Percentiles rank a stretch among this genome's conserved stretches.
Evolutionary conservation across 1,284 basidiomycete species (phyloP).

Genomic region (Microbotryum violaceum): DNA sequence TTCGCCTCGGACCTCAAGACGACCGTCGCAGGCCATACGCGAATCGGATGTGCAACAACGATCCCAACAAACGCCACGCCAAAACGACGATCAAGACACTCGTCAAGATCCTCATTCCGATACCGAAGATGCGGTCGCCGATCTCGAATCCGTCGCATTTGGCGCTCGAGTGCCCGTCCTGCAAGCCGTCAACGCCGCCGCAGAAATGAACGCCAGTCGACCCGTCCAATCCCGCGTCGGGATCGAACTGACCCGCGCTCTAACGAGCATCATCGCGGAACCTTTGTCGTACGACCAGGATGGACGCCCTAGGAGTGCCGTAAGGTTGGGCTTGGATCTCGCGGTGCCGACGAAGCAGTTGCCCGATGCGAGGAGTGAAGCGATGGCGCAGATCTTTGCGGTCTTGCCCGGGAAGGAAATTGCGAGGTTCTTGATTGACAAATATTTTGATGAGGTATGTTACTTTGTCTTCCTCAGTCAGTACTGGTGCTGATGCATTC

Average conservation of each 20-base stretch:
- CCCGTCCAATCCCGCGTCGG: conserved; percentile 10
- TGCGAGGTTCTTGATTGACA: conserved; percentile 16
- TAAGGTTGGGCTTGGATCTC: conserved; percentile 27
- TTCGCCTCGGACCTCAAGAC: too few species aligned
- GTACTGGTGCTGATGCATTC: not conserved
- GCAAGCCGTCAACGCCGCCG: conserved; percentile 17
- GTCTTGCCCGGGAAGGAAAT: conserved; percentile 29
- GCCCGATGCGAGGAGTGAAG: conserved; percentile 14
- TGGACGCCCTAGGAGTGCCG: conserved; percentile 26
- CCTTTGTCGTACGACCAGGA: conserved; percentile 26
- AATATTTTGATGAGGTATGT: conserved; percentile 11
- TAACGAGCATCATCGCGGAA: conserved; percentile 29
- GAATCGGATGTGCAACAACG: too few species aligned
- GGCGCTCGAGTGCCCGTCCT: conserved; percentile 25
- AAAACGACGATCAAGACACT: not conserved
- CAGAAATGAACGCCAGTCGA: conserved; percentile 1
- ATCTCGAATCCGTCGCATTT: conserved; percentile 27
- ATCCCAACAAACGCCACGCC: not conserved
- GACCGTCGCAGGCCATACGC: too few species aligned
- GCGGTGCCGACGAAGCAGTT: conserved; percentile 24
- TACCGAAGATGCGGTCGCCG: conserved; percentile 26
- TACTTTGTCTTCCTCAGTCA: too few species aligned
- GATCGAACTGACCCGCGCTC: conserved; percentile 24
- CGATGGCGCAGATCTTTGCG: conserved; percentile 28
- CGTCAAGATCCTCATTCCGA: conserved; percentile 6